Evolutionary conservation across 2,329 filamentous ascomycete species (phyloP).

Genomic region (Trichoderma asperellum): DNA sequence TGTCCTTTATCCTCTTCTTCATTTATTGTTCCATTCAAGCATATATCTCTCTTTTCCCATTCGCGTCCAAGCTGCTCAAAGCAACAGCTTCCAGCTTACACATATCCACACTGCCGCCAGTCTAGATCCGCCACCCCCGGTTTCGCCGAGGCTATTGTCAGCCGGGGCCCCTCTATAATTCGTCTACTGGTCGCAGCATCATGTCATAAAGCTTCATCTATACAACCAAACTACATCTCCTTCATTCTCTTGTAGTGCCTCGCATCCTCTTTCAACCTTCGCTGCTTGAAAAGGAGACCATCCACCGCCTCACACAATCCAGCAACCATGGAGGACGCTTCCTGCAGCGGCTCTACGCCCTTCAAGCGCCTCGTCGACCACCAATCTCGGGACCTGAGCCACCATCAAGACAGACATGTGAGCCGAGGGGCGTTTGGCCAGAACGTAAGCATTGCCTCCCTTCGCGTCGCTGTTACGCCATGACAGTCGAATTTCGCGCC

Average conservation of each 20-base stretch:
- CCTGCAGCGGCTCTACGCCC: conserved; percentile 48
- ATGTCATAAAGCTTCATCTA: conserved; percentile 11
- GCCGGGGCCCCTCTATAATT: conserved; percentile 3
- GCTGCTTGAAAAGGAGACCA: not conserved
- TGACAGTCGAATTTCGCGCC: not conserved
- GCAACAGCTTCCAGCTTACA: not conserved
- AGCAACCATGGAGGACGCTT: conserved; percentile 45
- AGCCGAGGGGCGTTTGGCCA: conserved; percentile 38
- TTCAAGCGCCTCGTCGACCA: conserved; percentile 51
- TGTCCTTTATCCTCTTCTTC: not conserved
- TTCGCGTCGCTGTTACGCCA: no score
- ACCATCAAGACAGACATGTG: conserved; percentile 47
- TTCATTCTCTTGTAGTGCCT: not conserved
- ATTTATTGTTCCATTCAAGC: not conserved
- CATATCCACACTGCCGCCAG: not conserved
- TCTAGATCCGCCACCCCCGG: conserved; percentile 27
- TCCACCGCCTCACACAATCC: not conserved
- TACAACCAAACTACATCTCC: not conserved
- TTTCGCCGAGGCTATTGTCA: conserved; percentile 29
- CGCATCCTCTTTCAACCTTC: not conserved
- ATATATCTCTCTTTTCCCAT: not conserved
- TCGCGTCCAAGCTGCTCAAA: not conserved
- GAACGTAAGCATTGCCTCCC: conserved; percentile 37
- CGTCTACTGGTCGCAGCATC: not conserved
- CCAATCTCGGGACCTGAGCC: conserved; percentile 47